Conservation (phyloP, 2,329 filamentous ascomycete species). For the Calonectria pseudoturangicola region DNA sequence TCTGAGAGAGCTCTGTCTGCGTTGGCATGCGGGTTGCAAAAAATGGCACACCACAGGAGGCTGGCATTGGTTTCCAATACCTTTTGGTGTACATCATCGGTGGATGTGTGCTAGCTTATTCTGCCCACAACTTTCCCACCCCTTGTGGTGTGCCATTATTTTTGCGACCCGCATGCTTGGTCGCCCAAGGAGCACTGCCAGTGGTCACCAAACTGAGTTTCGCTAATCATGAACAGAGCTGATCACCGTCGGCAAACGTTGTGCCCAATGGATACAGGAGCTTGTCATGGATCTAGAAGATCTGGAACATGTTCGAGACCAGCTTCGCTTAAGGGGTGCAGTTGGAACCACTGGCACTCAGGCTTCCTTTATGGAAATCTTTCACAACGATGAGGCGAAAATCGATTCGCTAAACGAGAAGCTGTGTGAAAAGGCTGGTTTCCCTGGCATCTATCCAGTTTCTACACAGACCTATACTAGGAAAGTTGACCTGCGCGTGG, state of each 20-base stretch:
- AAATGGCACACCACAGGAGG: too few relatives aligned
- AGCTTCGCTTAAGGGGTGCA: conserved; percentile 40
- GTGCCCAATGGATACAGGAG: conserved; percentile 45
- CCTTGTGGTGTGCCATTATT: too few relatives aligned
- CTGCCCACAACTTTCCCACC: too few relatives aligned
- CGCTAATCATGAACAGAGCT: conserved; percentile 11
- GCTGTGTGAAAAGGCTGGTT: conserved; percentile 41
- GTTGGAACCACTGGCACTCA: conserved; percentile 46
- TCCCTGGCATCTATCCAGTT: conserved; percentile 40
- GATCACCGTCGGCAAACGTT: conserved; percentile 45
- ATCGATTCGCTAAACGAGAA: conserved; percentile 39
- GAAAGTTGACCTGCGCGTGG: conserved; percentile 84
- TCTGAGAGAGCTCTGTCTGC: too few relatives aligned
- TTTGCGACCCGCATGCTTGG: too few relatives aligned
- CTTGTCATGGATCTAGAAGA: conserved; percentile 43
- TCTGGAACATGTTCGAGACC: conserved; percentile 40
- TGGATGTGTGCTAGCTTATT: too few relatives aligned
- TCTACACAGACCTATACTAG: conserved; percentile 68
- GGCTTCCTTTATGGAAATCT: conserved; percentile 42
- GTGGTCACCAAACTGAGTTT: too few relatives aligned
- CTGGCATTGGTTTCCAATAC: too few relatives aligned
- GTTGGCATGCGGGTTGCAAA: too few relatives aligned
- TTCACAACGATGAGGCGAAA: conserved; percentile 37
- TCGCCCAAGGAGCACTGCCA: too few relatives aligned
- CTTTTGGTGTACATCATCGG: too few relatives aligned